Conservation (phyloP, 202 grass and related monocot species). For the Zizania palustris region DNA sequence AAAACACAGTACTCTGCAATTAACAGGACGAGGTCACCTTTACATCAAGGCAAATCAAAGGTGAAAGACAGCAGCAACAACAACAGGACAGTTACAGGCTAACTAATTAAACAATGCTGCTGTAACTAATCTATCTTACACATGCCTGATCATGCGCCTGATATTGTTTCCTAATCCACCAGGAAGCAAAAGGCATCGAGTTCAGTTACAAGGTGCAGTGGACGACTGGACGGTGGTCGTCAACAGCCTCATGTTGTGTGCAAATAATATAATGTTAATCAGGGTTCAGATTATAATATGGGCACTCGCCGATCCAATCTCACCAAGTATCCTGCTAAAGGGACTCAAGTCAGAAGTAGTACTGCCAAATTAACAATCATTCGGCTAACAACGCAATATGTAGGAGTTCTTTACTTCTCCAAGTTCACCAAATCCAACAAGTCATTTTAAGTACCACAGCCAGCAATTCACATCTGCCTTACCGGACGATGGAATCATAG, state of each 20-base stretch:
- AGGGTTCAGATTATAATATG: slow-evolving; percentile 22
- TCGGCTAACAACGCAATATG: not conserved
- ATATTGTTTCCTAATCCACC: slow-evolving; percentile 28
- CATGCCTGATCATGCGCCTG: not conserved
- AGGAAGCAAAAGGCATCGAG: slow-evolving; percentile 31
- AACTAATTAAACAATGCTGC: not conserved
- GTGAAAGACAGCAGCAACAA: slow-evolving; percentile 9
- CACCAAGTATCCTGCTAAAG: not conserved
- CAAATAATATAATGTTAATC: slow-evolving; percentile 27
- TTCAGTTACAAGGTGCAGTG: slow-evolving; percentile 15
- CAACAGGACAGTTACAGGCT: slow-evolving; percentile 4
- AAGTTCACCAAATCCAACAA: not conserved
- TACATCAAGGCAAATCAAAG: slow-evolving; percentile 4
- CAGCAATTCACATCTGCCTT: slow-evolving; percentile 13
- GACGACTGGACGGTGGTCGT: not conserved
- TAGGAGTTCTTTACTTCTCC: not conserved
- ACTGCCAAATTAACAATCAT: not conserved
- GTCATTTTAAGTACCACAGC: not conserved
- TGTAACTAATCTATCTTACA: slow-evolving; percentile 1
- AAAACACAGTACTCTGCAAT: not conserved
- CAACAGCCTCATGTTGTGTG: not conserved
- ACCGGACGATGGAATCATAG: not conserved
- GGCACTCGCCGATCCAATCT: slow-evolving; percentile 31
- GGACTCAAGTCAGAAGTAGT: slow-evolving; percentile 5
- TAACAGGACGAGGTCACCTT: not conserved